Evolutionary conservation across 1,139 yeast genomes (phyloP).

Genomic region (Taphrina deformans): DNA sequence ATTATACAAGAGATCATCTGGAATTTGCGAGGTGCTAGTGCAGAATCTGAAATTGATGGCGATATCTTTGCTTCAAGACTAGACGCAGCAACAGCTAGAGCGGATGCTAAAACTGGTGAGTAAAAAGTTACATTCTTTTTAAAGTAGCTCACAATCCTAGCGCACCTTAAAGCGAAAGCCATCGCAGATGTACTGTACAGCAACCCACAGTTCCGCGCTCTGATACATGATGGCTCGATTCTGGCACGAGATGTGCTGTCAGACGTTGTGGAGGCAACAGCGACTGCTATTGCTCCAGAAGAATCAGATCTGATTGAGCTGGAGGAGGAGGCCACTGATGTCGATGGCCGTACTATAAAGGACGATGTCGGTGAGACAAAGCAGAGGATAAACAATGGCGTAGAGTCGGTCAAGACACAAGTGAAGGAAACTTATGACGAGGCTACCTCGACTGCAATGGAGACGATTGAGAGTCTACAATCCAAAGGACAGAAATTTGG

Average conservation of each 20-base stretch:
- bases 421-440: slow-evolving; percentile 17
- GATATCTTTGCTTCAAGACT: slow-evolving; percentile 16
- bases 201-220: slow-evolving; percentile 32
- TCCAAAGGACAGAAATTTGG: slow-evolving; percentile 12
- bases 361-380: slow-evolving; percentile 31
- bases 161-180: slow-evolving; percentile 18
- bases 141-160: not conserved
- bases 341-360: slow-evolving; percentile 30
- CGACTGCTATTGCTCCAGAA: slow-evolving; percentile 28
- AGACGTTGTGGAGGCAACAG: slow-evolving; percentile 30
- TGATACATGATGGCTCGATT: slow-evolving; percentile 28
- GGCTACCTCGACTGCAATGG: slow-evolving; percentile 21
- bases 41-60: slow-evolving; percentile 18
- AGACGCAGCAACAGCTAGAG: slow-evolving; percentile 25
- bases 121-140: not conserved
- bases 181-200: slow-evolving; percentile 29
- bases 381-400: not conserved
- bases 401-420: slow-evolving; percentile 19
- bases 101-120: slow-evolving; percentile 27
- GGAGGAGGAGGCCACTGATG: slow-evolving; percentile 28
- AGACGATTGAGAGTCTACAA: slow-evolving; percentile 5
- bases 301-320: slow-evolving; percentile 25
- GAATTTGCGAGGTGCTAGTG: slow-evolving; percentile 13
- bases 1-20: slow-evolving; percentile 30
- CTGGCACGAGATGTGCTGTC: slow-evolving; percentile 32